Base-by-base conservation (phyloP, 208 protist species). In the Herpetomonas samuelpessoai region DNA sequence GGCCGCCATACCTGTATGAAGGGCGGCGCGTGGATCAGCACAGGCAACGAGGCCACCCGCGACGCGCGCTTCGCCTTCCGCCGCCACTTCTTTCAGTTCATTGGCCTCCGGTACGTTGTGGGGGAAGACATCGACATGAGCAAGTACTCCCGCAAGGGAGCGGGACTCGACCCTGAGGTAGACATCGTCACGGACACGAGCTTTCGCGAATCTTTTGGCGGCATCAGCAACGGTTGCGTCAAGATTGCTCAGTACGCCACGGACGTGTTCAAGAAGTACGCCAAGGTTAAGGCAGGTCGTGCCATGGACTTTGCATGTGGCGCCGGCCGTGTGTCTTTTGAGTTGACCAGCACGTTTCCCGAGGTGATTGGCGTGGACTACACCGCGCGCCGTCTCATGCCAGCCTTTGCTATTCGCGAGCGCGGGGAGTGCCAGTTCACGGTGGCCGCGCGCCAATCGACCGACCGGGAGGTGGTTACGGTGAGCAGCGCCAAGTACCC, bases 31-130 rank as follows among this genome's bases (percentile, higher is more conserved):
- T 99, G 84, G 80, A 68, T 97, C 38, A 96, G 91, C 30, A 96
- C 91, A 14, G 97, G 97, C 50, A 97, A 98, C 68, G 86, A 96
- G 81, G 95, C 94, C 28, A 96, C 86, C n/a, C 67, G 76, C 38
- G 83, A 92, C 66, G 84, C 96, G 21, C 83, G 97, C 47, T 98
- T 95, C 71, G 88, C 88, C 46, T 99, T 99, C 79, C 76, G 96
- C 24, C 86, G 83, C 14, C 97, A 99, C 77, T 99, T 99, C 64
- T 97, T 96, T 79, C 96, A 99, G 74, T 96, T 90, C 74, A 92
- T 95, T 41, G 93, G 95, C 29, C 68, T 97, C 22, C 88, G 96
- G 35, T 96, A 97, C 68, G 88, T 98, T 25, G 87, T 92, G 54
- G 83, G 79, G 10, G 76, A 74, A 16, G 64, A 72, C 30, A 74